phyloP scores from a whole-genome alignment of 129 eudicot species.

The Flaveria linearis region DNA sequence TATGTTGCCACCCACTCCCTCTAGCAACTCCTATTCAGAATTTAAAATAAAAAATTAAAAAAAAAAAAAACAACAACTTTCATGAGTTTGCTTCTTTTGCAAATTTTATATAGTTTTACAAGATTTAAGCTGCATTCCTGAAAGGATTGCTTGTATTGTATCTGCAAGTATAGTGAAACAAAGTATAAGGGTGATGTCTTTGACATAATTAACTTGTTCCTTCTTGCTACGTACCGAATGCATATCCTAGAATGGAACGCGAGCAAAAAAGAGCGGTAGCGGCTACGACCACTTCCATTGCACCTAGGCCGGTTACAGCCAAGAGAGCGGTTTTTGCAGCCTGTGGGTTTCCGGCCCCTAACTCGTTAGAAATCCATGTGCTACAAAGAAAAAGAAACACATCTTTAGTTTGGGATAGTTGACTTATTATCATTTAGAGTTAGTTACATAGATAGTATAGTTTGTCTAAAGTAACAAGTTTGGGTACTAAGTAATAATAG shows the following conservation, averaged over 20 bases:
- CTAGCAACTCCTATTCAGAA: slow-evolving; percentile 53
- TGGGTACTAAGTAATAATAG: no score
- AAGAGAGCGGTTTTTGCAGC: slow-evolving; percentile 33
- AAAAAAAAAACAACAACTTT: not conserved
- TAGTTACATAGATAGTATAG: no score
- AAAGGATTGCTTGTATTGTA: slow-evolving; percentile 35
- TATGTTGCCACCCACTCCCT: slow-evolving; percentile 69
- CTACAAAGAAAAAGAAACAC: slow-evolving; percentile 4
- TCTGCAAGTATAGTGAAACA: slow-evolving; percentile 42
- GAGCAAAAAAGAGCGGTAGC: slow-evolving; percentile 22
- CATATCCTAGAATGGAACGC: slow-evolving; percentile 37
- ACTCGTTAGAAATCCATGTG: slow-evolving; percentile 39
- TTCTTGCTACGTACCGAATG: slow-evolving; percentile 32
- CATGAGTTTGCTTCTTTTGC: not conserved
- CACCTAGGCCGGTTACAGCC: slow-evolving; percentile 24
- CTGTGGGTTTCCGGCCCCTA: slow-evolving; percentile 43
- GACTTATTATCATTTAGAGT: not conserved
- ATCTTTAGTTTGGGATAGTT: not conserved
- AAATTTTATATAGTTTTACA: not conserved
- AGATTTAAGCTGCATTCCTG: slow-evolving; percentile 26
- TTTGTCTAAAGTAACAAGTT: no score
- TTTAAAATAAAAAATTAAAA: no score
- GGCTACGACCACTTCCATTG: slow-evolving; percentile 35
- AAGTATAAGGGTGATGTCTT: slow-evolving; percentile 35
- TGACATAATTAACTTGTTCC: slow-evolving; percentile 35